Evolutionary conservation across 345 rosid genomes (phyloP), one percentile per base, ranked within the genome.

Genomic region (Abelmoschus esculentus): DNA sequence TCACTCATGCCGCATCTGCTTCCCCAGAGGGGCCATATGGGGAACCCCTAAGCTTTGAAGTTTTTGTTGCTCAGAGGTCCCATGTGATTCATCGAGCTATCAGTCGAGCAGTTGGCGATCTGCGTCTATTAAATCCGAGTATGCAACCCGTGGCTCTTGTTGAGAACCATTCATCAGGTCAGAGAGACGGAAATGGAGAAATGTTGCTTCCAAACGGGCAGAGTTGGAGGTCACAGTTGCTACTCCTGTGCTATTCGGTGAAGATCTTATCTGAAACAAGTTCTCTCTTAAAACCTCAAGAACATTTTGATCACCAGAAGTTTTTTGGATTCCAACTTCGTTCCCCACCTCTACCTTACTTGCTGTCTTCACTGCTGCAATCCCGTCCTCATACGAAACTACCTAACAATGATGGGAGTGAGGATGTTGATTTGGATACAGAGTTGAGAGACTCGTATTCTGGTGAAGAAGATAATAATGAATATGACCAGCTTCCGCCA

Each of bases 1-100:
- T 90, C 54, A 93, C 96, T 56, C 96, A 93, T 71, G 90, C 89
- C 32, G 75, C 84, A 47, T 75, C 85, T 76, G 76, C 80, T 77
- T 80, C 86, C 12, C 86, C 84, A 0, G 86, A 87, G 61, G 90
- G 84, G n/a, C 73, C 85, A 12, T 75, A 73, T 2, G 83, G 80
- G 60, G 71, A 79, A 11, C 82, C 88, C 59, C 31, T 80, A 67
- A 86, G 83, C 74, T 85, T 74, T 42, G 83, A 88, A 64, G 79
- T 74, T 66, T 83, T 81, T 70, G 86, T 79, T 75, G 76, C 82
- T 32, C 85, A 78, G 74, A 76, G 82, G 73, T 81, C 82, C 47
- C 76, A 34, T 68, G 74, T 70, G 47, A 74, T 89, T 66, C 90
- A 80, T 76, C 83, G 75, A 50, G 77, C 81, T 44, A 78, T 90